phyloP scores from a whole-genome alignment of 768 basidiomycete species.

The Russula emetica region DNA sequence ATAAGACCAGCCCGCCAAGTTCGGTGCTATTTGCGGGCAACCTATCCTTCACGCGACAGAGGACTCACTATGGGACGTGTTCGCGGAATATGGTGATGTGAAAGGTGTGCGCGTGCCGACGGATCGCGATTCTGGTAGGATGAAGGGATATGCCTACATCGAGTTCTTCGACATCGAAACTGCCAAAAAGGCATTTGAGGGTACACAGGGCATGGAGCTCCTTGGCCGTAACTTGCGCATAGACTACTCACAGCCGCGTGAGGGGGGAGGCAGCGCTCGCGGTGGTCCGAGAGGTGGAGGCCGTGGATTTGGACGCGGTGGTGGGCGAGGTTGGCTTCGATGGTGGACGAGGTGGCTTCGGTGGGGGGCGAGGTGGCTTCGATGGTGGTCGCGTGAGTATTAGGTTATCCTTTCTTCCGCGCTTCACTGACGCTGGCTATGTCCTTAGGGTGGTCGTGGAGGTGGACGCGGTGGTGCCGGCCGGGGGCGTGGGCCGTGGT shows the following conservation, averaged over 20 bases:
- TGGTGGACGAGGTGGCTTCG: no score
- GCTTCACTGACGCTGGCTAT: slow-evolving; percentile 6
- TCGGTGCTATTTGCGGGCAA: slow-evolving; percentile 87
- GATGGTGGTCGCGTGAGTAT: slow-evolving; percentile 44
- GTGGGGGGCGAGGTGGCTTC: slow-evolving; percentile 46
- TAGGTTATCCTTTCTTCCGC: background rate
- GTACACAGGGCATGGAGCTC: slow-evolving; percentile 65
- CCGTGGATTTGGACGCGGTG: slow-evolving; percentile 38
- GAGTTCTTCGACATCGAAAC: slow-evolving; percentile 80
- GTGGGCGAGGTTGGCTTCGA: slow-evolving; percentile 44
- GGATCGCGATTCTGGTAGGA: slow-evolving; percentile 82
- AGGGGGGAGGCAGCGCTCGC: slow-evolving; percentile 50
- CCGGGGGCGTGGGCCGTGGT: slow-evolving; percentile 39
- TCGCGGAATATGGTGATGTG: slow-evolving; percentile 80
- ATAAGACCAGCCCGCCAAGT: slow-evolving; percentile 61
- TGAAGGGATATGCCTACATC: slow-evolving; percentile 97
- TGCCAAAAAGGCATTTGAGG: slow-evolving; percentile 76
- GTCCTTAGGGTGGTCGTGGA: slow-evolving; percentile 26
- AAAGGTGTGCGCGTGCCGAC: slow-evolving; percentile 88
- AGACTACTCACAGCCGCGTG: slow-evolving; percentile 72
- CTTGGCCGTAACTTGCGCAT: slow-evolving; percentile 77
- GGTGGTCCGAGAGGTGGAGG: slow-evolving; percentile 45
- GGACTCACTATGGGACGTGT: slow-evolving; percentile 84
- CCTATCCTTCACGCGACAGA: slow-evolving; percentile 76
- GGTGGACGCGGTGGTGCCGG: slow-evolving; percentile 41